These are phyloP conservation scores for Moricandia arvensis DNA, from an alignment of 345 rosid genomes.

Conservation along the genomic window DNA sequence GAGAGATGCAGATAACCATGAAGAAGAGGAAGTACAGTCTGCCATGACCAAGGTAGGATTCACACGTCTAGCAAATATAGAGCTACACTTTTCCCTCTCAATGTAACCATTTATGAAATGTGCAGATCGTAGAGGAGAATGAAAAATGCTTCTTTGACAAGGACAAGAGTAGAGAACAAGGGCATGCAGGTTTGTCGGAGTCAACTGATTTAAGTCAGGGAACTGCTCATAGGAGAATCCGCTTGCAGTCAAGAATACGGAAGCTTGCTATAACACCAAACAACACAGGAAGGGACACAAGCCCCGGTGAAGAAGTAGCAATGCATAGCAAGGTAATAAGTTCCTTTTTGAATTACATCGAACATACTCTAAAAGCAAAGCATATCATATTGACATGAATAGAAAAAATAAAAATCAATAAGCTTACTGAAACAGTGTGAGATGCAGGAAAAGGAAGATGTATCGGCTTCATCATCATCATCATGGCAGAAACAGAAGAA, in stretches of 20 bases:
- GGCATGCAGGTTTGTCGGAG: conserved; percentile 33
- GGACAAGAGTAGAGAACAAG: conserved; percentile 51
- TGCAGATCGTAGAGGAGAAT: conserved; percentile 24
- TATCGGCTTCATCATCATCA: conserved; percentile 12
- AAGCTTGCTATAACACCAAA: conserved; percentile 9
- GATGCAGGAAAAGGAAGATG: conserved; percentile 24
- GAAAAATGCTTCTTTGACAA: conserved; percentile 28
- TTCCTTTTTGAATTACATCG: neutral
- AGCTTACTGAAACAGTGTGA: neutral
- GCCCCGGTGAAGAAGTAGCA: conserved; percentile 38
- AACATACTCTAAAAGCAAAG: neutral
- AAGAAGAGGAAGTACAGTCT: conserved; percentile 39
- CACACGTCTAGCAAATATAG: neutral
- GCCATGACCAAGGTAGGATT: conserved; percentile 28
- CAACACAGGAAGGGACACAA: conserved; percentile 17
- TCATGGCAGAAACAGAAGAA: conserved; percentile 28
- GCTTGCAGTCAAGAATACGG: conserved; percentile 34
- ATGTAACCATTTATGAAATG: conserved; percentile 13
- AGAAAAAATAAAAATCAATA: neutral
- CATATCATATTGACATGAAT: neutral
- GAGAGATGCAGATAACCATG: conserved; percentile 18
- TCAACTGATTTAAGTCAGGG: conserved; percentile 47
- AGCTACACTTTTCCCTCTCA: neutral
- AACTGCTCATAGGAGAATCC: conserved; percentile 66
- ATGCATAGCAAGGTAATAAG: conserved; percentile 46